Evolutionary conservation across 805 yeast species (phyloP), one percentile per base, ranked within the genome.

Genomic region (Pichia membranifaciens): DNA sequence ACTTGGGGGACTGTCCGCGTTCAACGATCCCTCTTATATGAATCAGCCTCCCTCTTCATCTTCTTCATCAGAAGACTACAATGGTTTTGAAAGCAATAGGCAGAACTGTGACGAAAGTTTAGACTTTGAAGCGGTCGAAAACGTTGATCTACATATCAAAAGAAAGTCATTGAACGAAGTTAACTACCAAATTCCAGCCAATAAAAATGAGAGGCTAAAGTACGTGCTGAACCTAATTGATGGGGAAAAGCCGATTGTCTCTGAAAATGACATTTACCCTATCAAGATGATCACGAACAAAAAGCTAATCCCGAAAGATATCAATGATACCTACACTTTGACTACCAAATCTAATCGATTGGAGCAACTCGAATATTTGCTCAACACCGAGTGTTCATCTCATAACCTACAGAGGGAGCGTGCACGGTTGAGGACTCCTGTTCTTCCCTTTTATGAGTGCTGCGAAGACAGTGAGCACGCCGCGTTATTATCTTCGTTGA

Each of bases 361-460:
- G 22, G 51, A 51, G 13, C 65, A 64, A 47, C 43, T 66, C 35
- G 58, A 51, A 18, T 43, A 51, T 32, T 46, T 66, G 20, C 52
- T 66, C 3, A 36, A 51, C 3, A 48, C 45, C 1, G 59, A 59
- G 5, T 65, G 74, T 1, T 70, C 81, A 1, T 66, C 67, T n/a
- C 64, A 62, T 17, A 54, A 51, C 3, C 60, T 80, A 23, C 64
- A 71, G 2, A 64, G 66, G 28, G 70, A 73, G 38, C 64, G 74
- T 41, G 67, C 73, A 0, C 57, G 63, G 42, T 43, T 64, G 16
- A 68, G 69, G 25, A 72, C 81, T 0, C 51, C 60, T 2, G 56
- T 57, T 16, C 60, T 61, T 33, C 76, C 78, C 4, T 80, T 78
- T 54, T 62, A 65, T 47, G 77, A 74, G 18, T 75, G 77, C 17